A percentile compares a stretch with the other conserved stretches of the same genome.
These are phyloP conservation scores for Calocybe indica DNA, from an alignment of 768 basidiomycete species.

Conservation along the genomic window DNA sequence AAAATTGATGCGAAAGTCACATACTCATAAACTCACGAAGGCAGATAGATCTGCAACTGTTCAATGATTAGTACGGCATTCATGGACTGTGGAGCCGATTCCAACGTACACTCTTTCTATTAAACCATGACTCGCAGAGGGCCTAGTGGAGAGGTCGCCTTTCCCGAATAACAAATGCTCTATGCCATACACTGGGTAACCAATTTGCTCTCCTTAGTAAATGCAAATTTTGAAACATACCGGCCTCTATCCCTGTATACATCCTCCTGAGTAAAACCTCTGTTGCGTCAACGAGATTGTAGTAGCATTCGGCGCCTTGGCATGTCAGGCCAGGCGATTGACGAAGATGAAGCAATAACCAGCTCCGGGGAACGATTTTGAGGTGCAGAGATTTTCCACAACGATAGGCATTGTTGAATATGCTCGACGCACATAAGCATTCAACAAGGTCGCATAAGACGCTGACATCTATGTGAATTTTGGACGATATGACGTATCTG, in stretches of 20 bases:
- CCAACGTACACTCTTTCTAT: slow-evolving; percentile 41
- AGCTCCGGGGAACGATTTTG: slow-evolving; percentile 48
- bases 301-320: slow-evolving; percentile 2
- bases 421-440: slow-evolving; percentile 32
- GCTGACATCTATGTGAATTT: slow-evolving; percentile 35
- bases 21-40: slow-evolving; percentile 30
- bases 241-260: slow-evolving; percentile 17
- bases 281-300: slow-evolving; percentile 12
- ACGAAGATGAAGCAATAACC: slow-evolving; percentile 29
- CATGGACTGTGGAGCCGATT: neutral
- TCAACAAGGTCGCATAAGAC: slow-evolving; percentile 51
- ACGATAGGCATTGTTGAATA: slow-evolving; percentile 26
- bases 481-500: slow-evolving; percentile 38
- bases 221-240: slow-evolving; percentile 12
- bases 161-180: slow-evolving; percentile 23
- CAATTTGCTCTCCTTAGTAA: neutral
- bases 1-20: neutral
- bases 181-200: slow-evolving; percentile 4
- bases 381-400: slow-evolving; percentile 27
- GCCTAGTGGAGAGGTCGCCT: slow-evolving; percentile 12
- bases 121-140: slow-evolving; percentile 28
- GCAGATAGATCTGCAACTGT: slow-evolving; percentile 41
- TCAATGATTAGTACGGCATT: neutral
- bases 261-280: slow-evolving; percentile 20
- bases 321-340: slow-evolving; percentile 6